A percentile compares a stretch with the other conserved stretches of the same genome.
These are phyloP conservation scores for Lodderomyces theae DNA, from an alignment of 1,139 yeast genomes.

Conservation along the genomic window DNA sequence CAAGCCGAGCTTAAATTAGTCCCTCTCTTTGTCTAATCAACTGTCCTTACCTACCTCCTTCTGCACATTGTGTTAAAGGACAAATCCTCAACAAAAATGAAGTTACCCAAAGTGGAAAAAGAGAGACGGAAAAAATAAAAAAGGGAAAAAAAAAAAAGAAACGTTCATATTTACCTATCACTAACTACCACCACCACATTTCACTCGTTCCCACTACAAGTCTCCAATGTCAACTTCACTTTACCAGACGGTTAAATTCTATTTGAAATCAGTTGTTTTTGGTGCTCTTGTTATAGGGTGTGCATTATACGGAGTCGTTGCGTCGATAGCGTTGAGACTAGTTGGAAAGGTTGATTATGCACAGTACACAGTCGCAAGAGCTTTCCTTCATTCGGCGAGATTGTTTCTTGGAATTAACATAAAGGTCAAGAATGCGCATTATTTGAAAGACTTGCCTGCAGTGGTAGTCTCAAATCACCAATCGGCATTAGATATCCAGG, in stretches of 20 bases:
- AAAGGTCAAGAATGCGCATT: conserved; percentile 54
- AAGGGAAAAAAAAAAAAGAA: neutral
- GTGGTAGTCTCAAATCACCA: conserved; percentile 90
- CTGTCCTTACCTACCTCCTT: too few relatives aligned
- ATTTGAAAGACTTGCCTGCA: conserved; percentile 66
- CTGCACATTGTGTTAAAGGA: too few relatives aligned
- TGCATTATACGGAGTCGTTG: conserved; percentile 73
- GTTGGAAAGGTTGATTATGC: conserved; percentile 76
- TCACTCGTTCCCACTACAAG: neutral
- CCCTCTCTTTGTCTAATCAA: too few relatives aligned
- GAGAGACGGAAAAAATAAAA: neutral
- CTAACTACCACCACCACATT: neutral
- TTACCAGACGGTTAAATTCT: conserved; percentile 37
- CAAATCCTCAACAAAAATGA: neutral
- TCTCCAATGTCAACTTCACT: conserved; percentile 3
- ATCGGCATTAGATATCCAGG: conserved; percentile 75
- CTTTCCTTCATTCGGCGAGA: conserved; percentile 63
- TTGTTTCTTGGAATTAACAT: conserved; percentile 66
- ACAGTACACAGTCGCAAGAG: conserved; percentile 89
- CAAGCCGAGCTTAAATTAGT: too few relatives aligned
- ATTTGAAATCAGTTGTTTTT: conserved; percentile 52
- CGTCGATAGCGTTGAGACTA: conserved; percentile 65
- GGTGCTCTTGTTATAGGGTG: conserved; percentile 53
- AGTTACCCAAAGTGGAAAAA: conserved; percentile 1
- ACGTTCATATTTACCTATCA: too few relatives aligned